Conservation (phyloP, 1,284 basidiomycete genomes). For the Naganishia cerealis region DNA sequence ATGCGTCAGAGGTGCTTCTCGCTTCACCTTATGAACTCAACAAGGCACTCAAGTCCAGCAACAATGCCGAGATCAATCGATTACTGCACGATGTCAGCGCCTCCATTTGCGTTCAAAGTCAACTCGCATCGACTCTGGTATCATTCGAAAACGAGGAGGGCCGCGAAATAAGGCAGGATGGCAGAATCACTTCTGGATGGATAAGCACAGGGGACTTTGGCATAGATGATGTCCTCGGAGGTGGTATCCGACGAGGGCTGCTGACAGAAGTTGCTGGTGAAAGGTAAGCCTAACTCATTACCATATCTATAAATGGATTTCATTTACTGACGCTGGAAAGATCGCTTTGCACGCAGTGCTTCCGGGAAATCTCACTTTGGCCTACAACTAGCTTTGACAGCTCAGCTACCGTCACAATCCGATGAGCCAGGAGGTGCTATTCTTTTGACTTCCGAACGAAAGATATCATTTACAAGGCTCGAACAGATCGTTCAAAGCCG, state of each 20-base stretch:
- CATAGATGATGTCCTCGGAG: conserved; percentile 68
- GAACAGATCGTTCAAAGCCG: conserved; percentile 51
- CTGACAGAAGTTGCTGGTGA: conserved; percentile 84
- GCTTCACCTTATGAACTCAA: conserved; percentile 43
- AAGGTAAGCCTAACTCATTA: conserved; percentile 60
- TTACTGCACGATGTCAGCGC: conserved; percentile 13
- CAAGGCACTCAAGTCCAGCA: conserved; percentile 41
- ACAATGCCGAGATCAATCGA: conserved; percentile 11
- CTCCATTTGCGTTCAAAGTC: neutral
- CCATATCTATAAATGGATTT: neutral
- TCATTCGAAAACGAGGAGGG: conserved; percentile 32
- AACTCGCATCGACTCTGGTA: conserved; percentile 30
- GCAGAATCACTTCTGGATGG: conserved; percentile 30
- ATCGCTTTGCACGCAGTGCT: conserved; percentile 59
- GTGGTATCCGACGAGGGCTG: conserved; percentile 72
- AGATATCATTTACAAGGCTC: conserved; percentile 68
- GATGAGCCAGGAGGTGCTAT: conserved; percentile 60
- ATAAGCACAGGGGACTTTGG: conserved; percentile 65
- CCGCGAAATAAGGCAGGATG: conserved; percentile 35
- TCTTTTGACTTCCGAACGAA: conserved; percentile 72
- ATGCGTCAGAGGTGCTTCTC: conserved; percentile 50
- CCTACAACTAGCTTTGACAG: conserved; percentile 71
- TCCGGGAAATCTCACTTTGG: conserved; percentile 85
- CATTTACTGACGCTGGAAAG: neutral
- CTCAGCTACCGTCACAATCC: conserved; percentile 64